Percentiles rank a stretch among this genome's conserved stretches.
phyloP scores from a whole-genome alignment of 306 rosid genomes.

The Vigna angularis region DNA sequence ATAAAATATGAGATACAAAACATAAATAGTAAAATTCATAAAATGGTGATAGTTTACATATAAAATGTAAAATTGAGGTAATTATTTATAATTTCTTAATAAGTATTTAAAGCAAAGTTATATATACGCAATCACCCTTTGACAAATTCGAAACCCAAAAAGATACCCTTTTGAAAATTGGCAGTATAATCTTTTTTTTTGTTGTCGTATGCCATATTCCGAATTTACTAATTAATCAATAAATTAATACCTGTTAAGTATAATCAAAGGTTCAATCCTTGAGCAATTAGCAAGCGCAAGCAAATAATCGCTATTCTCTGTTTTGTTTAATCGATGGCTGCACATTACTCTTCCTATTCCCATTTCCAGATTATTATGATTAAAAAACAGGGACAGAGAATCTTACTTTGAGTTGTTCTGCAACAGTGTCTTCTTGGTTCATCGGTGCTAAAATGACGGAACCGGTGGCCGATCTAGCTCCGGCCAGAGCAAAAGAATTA shows the following conservation, averaged over 20 bases:
- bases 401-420: conserved; percentile 76
- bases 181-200: not conserved
- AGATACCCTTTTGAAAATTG: not conserved
- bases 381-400: conserved; percentile 12
- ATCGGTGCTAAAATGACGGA: conserved; percentile 60
- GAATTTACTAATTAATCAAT: not conserved
- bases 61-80: too few species aligned
- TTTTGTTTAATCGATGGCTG: not conserved
- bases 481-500: conserved; percentile 77
- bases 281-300: too few species aligned
- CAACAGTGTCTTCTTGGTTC: conserved; percentile 84
- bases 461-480: conserved; percentile 73
- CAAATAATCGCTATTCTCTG: not conserved
- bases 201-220: conserved; percentile 34
- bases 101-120: too few species aligned
- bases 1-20: too few species aligned
- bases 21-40: too few species aligned
- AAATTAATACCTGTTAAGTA: not conserved
- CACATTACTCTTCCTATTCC: conserved; percentile 12
- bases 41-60: too few species aligned
- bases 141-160: too few species aligned
- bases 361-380: not conserved
- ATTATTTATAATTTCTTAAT: too few species aligned
- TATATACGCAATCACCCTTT: too few species aligned
- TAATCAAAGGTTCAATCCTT: not conserved